Base-by-base conservation (phyloP, 2,329 filamentous ascomycete species). In the Aspergillus sp. region DNA sequence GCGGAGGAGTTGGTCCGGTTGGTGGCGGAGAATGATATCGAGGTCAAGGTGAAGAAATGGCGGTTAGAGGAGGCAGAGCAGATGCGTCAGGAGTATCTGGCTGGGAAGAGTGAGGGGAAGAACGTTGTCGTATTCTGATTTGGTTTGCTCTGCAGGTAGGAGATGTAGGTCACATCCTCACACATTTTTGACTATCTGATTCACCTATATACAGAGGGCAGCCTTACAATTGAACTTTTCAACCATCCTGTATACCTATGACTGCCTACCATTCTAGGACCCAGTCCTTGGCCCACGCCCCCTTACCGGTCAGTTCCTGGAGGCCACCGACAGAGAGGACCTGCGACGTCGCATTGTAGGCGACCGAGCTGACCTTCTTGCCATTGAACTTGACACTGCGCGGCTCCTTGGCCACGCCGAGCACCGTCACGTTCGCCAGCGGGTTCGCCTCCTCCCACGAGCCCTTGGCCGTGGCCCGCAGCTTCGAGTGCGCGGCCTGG, bases 201-300 rank as follows among this genome's bases (percentile, higher is more conserved):
- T 29, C 9, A 29, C 25, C 1, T 25, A 25, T 29, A 29, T 29
- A 29, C 25, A 29, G 25, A 29, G 25, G 25, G 25, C 7, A 29
- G 25, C 5, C 25, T 29, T 29, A 29, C 25, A 29, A 29, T 3
- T n/a, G n/a, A n/a, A n/a, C n/a, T n/a, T n/a, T n/a, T n/a, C n/a
- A n/a, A n/a, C n/a, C n/a, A n/a, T n/a, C n/a, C n/a, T n/a, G n/a
- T n/a, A n/a, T n/a, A n/a, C n/a, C n/a, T n/a, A n/a, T n/a, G n/a
- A n/a, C n/a, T n/a, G 7, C 25, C 47, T 41, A 68, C 84, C 83
- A 87, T 42, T 71, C 78, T 63, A 87, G 64, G 4, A 75, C 76
- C 85, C 84, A 88, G 58, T 78, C 73, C 10, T 64, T 61, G 41
- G 64, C 71, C 81, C 83, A 89, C n/a, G 83, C 84, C 2, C 84